Evolutionary conservation across 2,329 filamentous ascomycete species (phyloP).

Genomic region (Fusarium neocosmosporiellum): DNA sequence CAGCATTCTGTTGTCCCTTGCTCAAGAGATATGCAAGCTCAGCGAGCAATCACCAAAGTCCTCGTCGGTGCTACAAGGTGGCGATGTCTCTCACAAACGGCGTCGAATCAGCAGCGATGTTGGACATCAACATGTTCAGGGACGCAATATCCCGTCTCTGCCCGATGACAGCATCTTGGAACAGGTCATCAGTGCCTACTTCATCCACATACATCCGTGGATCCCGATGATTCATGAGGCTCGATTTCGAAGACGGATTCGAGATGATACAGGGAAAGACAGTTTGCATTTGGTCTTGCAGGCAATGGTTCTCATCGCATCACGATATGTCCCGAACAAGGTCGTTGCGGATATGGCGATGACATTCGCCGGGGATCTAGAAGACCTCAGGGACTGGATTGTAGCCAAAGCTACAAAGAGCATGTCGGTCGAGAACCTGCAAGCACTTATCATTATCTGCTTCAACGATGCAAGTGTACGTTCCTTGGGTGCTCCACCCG

Average conservation of each 20-base stretch:
- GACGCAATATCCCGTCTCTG: background rate
- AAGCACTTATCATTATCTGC: conserved; percentile 51
- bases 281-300: conserved; percentile 48
- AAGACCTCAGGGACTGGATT: conserved; percentile 13
- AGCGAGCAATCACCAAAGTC: background rate
- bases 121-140: background rate
- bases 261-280: conserved; percentile 30
- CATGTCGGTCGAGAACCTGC: conserved; percentile 50
- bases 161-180: conserved; percentile 26
- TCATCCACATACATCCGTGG: conserved; percentile 52
- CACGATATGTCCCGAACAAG: conserved; percentile 40
- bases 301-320: conserved; percentile 46
- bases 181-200: conserved; percentile 48
- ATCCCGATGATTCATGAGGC: conserved; percentile 52
- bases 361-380: background rate
- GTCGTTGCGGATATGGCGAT: conserved; percentile 20
- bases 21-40: conserved; percentile 18
- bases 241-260: conserved; percentile 42
- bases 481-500: too few species aligned
- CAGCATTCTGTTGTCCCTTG: conserved; percentile 18
- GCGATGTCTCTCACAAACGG: conserved; percentile 7
- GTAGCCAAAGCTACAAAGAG: conserved; percentile 44
- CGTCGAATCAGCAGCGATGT: conserved; percentile 1
- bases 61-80: background rate
- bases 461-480: conserved; percentile 48